A percentile compares a stretch with the other conserved stretches of the same genome.
Conservation (phyloP, 495 filamentous ascomycete species). For the Paragyromitra xinjiangensis region DNA sequence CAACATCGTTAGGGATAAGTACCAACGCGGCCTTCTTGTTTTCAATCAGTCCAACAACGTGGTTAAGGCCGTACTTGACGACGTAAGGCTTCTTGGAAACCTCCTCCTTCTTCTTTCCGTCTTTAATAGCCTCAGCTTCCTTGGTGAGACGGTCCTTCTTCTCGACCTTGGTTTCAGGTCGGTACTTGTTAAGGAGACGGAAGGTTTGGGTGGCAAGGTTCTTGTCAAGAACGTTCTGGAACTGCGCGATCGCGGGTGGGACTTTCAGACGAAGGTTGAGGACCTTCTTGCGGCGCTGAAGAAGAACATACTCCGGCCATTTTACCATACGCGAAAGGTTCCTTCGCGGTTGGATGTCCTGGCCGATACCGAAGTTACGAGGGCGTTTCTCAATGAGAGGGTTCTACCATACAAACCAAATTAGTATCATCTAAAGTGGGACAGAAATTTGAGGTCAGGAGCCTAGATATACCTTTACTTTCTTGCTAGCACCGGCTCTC, state of each 20-base stretch:
- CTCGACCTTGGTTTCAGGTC: slow-evolving; percentile 97
- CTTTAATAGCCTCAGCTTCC: slow-evolving; percentile 94
- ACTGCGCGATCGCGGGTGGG: slow-evolving; percentile 95
- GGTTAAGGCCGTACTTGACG: slow-evolving; percentile 99
- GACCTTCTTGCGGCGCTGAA: slow-evolving; percentile 99
- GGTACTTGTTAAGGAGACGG: slow-evolving; percentile 99
- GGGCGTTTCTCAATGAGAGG: slow-evolving; percentile 97
- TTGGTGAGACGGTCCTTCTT: slow-evolving; percentile 99
- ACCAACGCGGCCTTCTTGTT: slow-evolving; percentile 99
- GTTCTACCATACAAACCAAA: slow-evolving; percentile 69
- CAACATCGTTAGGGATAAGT: slow-evolving; percentile 98
- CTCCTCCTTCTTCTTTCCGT: slow-evolving; percentile 99
- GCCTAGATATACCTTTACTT: slow-evolving; percentile 83
- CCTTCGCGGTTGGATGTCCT: slow-evolving; percentile 96
- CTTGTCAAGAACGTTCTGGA: slow-evolving; percentile 96
- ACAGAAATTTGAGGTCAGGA: not conserved
- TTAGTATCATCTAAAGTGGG: slow-evolving; percentile 3
- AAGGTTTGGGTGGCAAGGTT: slow-evolving; percentile 96
- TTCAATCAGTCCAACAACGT: slow-evolving; percentile 99
- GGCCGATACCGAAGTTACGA: slow-evolving; percentile 98
- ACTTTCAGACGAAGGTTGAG: slow-evolving; percentile 98
- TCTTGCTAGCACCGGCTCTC: slow-evolving; percentile 90
- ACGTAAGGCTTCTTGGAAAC: slow-evolving; percentile 99
- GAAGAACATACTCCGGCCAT: slow-evolving; percentile 98
- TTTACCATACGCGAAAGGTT: slow-evolving; percentile 99